Evolutionary conservation across 2,329 filamentous ascomycete genomes (phyloP).

Genomic region (Fusarium buxicola): DNA sequence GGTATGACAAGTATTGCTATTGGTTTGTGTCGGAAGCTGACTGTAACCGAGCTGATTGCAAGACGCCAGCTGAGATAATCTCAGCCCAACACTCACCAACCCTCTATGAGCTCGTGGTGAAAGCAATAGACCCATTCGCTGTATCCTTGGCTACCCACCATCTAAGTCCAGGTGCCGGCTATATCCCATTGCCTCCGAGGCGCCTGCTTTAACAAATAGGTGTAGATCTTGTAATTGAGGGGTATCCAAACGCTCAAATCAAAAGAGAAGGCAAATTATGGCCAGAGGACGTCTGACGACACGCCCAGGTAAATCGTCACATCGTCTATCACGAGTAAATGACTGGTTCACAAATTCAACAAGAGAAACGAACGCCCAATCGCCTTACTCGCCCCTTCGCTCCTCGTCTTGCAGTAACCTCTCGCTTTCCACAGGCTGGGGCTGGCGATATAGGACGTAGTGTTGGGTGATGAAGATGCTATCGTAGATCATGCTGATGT

Average conservation of each 20-base stretch:
- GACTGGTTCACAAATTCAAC: not conserved
- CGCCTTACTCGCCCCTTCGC: conserved; percentile 38
- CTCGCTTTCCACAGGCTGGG: conserved; percentile 37
- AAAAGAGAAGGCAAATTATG: conserved; percentile 1
- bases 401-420: conserved; percentile 48
- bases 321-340: not conserved
- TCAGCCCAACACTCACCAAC: not conserved
- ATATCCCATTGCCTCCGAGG: conserved; percentile 1
- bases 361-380: not conserved
- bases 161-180: not conserved
- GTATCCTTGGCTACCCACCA: conserved; percentile 1
- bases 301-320: not conserved
- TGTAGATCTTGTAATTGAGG: conserved; percentile 6
- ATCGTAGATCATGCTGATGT: conserved; percentile 89
- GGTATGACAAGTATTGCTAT: not conserved
- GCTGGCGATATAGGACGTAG: conserved; percentile 76
- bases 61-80: conserved; percentile 7
- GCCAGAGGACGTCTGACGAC: not conserved
- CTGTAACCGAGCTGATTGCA: not conserved
- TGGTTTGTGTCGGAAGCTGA: conserved; percentile 11
- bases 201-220: conserved; percentile 3
- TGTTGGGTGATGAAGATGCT: conserved; percentile 89
- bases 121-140: conserved; percentile 1
- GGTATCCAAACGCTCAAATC: conserved; percentile 18
- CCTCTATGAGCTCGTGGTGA: not conserved